These are phyloP conservation scores for Neurospora hispaniola DNA, from an alignment of 495 filamentous ascomycete species.

Conservation along the genomic window DNA sequence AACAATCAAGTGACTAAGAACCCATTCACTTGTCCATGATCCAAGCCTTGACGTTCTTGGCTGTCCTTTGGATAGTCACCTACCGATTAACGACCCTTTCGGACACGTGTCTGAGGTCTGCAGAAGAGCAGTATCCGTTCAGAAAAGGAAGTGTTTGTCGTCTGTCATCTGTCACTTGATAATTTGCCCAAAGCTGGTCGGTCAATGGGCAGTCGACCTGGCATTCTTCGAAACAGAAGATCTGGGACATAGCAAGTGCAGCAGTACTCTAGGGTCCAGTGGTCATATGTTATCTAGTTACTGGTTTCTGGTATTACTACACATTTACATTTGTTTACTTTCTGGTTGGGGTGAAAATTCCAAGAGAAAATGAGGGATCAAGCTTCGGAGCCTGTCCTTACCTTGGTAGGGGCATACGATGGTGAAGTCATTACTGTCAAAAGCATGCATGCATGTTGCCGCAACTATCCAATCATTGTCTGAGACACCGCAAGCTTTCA, in stretches of 20 bases:
- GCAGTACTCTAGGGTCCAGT: not conserved
- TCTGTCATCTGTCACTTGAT: not conserved
- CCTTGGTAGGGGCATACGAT: not conserved
- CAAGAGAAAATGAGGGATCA: not conserved
- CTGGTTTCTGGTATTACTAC: too few species aligned
- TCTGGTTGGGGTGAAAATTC: not conserved
- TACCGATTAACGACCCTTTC: not conserved
- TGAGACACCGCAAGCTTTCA: not conserved
- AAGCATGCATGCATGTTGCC: not conserved
- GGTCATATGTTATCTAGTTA: not conserved
- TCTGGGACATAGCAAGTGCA: not conserved
- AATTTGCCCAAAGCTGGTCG: not conserved
- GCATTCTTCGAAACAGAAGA: not conserved
- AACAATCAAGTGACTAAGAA: not conserved
- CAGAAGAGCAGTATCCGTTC: not conserved
- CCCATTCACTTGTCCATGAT: not conserved
- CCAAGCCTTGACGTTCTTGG: not conserved
- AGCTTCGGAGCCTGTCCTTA: not conserved
- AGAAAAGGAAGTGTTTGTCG: not conserved
- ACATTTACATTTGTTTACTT: not conserved
- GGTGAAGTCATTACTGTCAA: not conserved
- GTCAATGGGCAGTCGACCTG: not conserved
- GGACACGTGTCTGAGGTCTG: not conserved
- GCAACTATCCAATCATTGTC: not conserved
- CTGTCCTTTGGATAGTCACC: not conserved